A percentile compares a stretch with the other conserved stretches of the same genome.
Conservation (phyloP, 164 flowering plant genomes). For the Magnolia sinica region DNA sequence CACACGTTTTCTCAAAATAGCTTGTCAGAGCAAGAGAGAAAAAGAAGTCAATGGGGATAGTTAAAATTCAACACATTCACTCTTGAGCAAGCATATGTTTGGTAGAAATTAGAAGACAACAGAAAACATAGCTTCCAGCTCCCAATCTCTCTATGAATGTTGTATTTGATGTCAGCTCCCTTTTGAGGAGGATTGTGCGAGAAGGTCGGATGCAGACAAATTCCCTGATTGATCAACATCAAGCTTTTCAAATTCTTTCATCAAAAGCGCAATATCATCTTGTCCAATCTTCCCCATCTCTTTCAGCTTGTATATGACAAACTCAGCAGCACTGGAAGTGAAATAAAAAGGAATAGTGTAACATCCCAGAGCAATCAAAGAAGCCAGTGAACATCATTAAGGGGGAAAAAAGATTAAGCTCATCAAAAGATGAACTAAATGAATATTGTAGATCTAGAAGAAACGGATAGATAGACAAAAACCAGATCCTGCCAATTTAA, state of each 20-base stretch:
- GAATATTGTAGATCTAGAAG: background rate
- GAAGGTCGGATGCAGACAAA: slow-evolving; percentile 52
- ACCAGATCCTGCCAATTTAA: no score
- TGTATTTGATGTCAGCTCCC: background rate
- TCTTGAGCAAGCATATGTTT: no score
- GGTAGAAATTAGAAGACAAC: no score
- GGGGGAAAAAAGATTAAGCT: no score
- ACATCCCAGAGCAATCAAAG: slow-evolving; percentile 4
- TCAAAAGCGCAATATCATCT: slow-evolving; percentile 51
- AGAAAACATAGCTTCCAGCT: no score
- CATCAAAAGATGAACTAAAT: background rate
- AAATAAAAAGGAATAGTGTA: background rate
- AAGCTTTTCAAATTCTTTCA: slow-evolving; percentile 60
- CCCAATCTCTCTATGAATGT: no score
- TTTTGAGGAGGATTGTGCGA: slow-evolving; percentile 33
- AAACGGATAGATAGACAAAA: background rate
- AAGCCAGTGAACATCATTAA: background rate
- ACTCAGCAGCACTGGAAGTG: slow-evolving; percentile 66
- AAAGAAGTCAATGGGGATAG: no score
- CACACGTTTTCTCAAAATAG: no score
- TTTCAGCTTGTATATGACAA: slow-evolving; percentile 60
- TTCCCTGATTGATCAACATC: slow-evolving; percentile 80
- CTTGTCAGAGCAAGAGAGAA: no score
- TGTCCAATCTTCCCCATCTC: slow-evolving; percentile 80
- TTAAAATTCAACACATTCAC: no score